phyloP scores from a whole-genome alignment of 192 early-diverging fungal species.

The Linderina pennispora region DNA sequence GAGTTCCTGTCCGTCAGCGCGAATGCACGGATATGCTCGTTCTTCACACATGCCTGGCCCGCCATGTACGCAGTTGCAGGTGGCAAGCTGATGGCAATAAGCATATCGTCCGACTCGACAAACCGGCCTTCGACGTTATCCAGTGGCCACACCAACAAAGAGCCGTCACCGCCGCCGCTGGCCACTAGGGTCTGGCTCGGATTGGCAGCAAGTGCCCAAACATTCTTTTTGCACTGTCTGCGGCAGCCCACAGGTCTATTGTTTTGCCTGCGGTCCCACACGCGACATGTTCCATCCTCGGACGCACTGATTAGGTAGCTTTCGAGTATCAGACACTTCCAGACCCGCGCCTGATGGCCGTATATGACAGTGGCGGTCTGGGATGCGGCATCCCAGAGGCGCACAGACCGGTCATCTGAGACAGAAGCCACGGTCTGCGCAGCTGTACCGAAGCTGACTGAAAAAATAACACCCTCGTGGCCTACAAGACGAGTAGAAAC shows the following conservation, averaged over 20 bases:
- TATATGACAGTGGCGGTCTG: slow-evolving; percentile 37
- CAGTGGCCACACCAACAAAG: slow-evolving; percentile 68
- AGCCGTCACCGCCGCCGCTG: slow-evolving; percentile 78
- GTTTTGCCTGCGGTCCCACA: slow-evolving; percentile 49
- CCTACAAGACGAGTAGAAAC: slow-evolving; percentile 2
- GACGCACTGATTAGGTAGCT: slow-evolving; percentile 59
- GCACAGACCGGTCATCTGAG: slow-evolving; percentile 79
- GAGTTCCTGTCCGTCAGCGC: slow-evolving; percentile 19
- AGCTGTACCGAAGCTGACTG: slow-evolving; percentile 59
- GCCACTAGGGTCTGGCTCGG: slow-evolving; percentile 49
- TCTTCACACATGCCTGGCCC: not conserved
- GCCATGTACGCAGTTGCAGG: not conserved
- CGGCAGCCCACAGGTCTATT: not conserved
- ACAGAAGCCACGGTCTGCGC: slow-evolving; percentile 57
- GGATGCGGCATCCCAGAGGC: slow-evolving; percentile 52
- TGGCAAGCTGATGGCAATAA: slow-evolving; percentile 3
- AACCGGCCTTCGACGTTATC: not conserved
- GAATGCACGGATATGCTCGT: slow-evolving; percentile 50
- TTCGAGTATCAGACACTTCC: slow-evolving; percentile 64
- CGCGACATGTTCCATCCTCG: slow-evolving; percentile 74
- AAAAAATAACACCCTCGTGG: slow-evolving; percentile 69
- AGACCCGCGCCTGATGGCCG: slow-evolving; percentile 76
- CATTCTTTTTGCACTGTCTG: slow-evolving; percentile 65
- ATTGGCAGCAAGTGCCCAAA: slow-evolving; percentile 72
- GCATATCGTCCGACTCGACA: slow-evolving; percentile 22